A percentile compares a stretch with the other conserved stretches of the same genome.
Evolutionary conservation across 2,329 filamentous ascomycete genomes (phyloP).

Genomic region (Ophiosphaerella herpotricha): DNA sequence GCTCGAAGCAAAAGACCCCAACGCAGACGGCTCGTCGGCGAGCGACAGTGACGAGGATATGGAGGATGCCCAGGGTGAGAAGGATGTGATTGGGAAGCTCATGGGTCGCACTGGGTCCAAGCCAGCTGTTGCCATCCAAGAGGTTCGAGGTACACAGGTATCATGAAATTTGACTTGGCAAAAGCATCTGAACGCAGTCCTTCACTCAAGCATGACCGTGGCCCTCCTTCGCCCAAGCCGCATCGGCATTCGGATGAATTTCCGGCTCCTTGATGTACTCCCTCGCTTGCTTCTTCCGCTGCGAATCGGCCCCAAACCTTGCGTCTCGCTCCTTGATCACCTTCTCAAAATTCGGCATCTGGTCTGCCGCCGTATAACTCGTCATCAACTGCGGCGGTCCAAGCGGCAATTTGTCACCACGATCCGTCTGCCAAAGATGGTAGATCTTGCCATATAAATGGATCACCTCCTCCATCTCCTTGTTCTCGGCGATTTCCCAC

Average conservation of each 20-base stretch:
- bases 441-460: constrained; percentile 81
- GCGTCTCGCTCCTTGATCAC: constrained; percentile 57
- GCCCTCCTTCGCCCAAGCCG: constrained; percentile 49
- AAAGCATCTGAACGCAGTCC: not conserved
- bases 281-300: constrained; percentile 59
- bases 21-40: constrained; percentile 23
- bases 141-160: constrained; percentile 27
- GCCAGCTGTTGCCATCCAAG: constrained; percentile 33
- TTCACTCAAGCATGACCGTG: constrained; percentile 10
- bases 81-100: constrained; percentile 44
- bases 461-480: constrained; percentile 78
- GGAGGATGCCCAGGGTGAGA: constrained; percentile 28
- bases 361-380: constrained; percentile 59
- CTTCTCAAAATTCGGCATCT: constrained; percentile 53
- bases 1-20: constrained; percentile 46
- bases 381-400: constrained; percentile 68
- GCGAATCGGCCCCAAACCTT: constrained; percentile 58
- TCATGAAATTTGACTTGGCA: constrained; percentile 9
- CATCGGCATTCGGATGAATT: constrained; percentile 55
- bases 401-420: constrained; percentile 67
- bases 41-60: constrained; percentile 28
- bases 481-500: constrained; percentile 78
- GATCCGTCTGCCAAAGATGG: constrained; percentile 85
- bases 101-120: constrained; percentile 37
- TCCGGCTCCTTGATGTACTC: constrained; percentile 57